A percentile compares a stretch with the other conserved stretches of the same genome.
Evolutionary conservation across 2,329 filamentous ascomycete genomes (phyloP).

Genomic region (Bretziella fagacearum): DNA sequence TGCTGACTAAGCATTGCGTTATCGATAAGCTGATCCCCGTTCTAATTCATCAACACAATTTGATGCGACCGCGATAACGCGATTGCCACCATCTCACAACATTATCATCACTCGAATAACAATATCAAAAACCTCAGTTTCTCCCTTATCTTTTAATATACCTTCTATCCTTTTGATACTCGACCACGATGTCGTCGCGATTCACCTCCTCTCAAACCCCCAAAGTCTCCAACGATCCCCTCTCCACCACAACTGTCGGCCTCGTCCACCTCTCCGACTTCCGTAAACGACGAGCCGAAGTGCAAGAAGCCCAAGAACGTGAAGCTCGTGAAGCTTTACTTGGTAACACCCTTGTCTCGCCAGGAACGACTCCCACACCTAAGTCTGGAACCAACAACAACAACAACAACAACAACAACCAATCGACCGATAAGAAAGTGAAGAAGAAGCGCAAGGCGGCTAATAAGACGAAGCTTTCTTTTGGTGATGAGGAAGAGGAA

Average conservation of each 20-base stretch:
- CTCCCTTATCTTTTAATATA: neutral
- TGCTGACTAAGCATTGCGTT: neutral
- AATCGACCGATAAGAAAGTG: constrained; percentile 24
- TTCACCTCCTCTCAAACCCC: constrained; percentile 11
- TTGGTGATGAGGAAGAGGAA: constrained; percentile 46
- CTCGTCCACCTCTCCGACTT: constrained; percentile 86
- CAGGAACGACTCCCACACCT: constrained; percentile 31
- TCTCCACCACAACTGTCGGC: constrained; percentile 77
- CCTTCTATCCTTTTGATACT: neutral
- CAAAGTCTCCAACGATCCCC: constrained; percentile 48
- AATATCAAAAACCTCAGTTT: neutral
- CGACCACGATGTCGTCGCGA: constrained; percentile 4
- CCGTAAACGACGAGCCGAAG: constrained; percentile 85
- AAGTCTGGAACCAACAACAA: constrained; percentile 18
- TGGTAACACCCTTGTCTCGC: neutral
- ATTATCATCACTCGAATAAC: too few species aligned
- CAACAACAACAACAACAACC: neutral
- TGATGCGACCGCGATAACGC: neutral
- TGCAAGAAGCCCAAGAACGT: constrained; percentile 77
- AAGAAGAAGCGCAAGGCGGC: constrained; percentile 31
- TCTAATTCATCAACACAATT: too few species aligned
- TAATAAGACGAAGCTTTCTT: constrained; percentile 37
- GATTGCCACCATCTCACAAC: too few species aligned
- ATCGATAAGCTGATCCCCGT: neutral
- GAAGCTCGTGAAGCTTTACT: constrained; percentile 47